phyloP scores from a whole-genome alignment of 164 flowering plant genomes.

The Pachysandra terminalis region DNA sequence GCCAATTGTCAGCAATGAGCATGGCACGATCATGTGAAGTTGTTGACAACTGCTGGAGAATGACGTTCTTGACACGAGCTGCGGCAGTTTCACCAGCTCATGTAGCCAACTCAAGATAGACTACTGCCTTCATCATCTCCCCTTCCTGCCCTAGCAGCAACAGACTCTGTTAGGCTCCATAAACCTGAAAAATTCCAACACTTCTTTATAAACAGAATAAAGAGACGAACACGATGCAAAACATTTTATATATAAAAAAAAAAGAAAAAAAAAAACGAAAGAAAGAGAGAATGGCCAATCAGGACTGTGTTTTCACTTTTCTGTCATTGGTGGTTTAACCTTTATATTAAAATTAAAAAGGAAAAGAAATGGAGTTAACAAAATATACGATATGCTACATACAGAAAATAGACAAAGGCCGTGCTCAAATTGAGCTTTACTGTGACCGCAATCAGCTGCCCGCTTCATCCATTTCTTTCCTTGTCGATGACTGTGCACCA shows the following conservation, averaged over 20 bases:
- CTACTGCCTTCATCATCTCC: constrained; percentile 65
- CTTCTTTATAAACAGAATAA: too few species aligned
- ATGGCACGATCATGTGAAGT: constrained; percentile 56
- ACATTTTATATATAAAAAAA: neutral
- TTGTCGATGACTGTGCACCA: constrained; percentile 39
- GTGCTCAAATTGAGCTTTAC: constrained; percentile 90
- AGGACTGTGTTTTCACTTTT: neutral
- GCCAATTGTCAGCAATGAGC: constrained; percentile 67
- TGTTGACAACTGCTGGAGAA: constrained; percentile 56
- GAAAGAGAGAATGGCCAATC: neutral
- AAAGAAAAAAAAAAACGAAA: neutral
- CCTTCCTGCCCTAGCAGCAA: constrained; percentile 58
- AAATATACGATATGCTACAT: constrained; percentile 13
- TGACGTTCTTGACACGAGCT: constrained; percentile 54
- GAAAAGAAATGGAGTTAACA: too few species aligned
- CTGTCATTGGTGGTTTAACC: neutral
- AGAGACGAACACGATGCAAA: neutral
- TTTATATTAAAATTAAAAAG: too few species aligned
- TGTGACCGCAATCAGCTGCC: constrained; percentile 89
- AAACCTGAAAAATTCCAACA: neutral
- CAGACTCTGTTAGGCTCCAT: constrained; percentile 4
- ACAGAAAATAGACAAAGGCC: constrained; percentile 82
- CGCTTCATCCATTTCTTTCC: constrained; percentile 91
- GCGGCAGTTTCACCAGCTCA: constrained; percentile 86
- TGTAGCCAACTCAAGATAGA: constrained; percentile 84